Evolutionary conservation across 768 basidiomycete genomes (phyloP).

Genomic region (Russula foetens): DNA sequence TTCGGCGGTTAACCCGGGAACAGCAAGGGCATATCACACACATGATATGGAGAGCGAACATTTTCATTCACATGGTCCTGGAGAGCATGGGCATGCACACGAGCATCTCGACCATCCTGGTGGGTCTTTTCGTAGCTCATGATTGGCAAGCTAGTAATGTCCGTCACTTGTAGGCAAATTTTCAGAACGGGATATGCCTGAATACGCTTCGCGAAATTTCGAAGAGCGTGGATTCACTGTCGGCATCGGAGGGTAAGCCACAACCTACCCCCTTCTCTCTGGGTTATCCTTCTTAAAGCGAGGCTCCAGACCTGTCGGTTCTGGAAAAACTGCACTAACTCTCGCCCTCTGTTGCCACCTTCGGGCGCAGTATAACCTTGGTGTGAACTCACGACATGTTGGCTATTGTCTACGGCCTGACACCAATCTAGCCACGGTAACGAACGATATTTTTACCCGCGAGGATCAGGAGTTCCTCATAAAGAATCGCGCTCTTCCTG

Average conservation of each 20-base stretch:
- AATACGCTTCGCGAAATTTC: conserved; percentile 78
- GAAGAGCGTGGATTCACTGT: conserved; percentile 92
- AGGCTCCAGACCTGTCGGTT: conserved; percentile 81
- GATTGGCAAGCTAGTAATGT: background rate
- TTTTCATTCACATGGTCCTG: conserved; percentile 44
- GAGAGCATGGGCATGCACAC: conserved; percentile 92
- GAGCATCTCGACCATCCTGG: conserved; percentile 89
- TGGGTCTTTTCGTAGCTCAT: conserved; percentile 24
- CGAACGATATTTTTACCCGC: conserved; percentile 99
- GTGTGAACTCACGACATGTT: conserved; percentile 34
- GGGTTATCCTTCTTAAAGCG: background rate
- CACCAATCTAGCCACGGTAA: conserved; percentile 65
- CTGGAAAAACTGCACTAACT: conserved; percentile 88
- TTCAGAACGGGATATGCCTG: conserved; percentile 85
- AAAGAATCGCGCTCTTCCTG: conserved; percentile 78
- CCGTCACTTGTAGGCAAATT: conserved; percentile 62
- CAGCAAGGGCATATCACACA: conserved; percentile 36
- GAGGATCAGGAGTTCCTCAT: conserved; percentile 98
- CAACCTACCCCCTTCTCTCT: background rate
- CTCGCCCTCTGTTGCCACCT: conserved; percentile 81
- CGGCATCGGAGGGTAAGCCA: conserved; percentile 86
- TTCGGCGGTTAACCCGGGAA: conserved; percentile 24
- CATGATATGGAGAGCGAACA: conserved; percentile 41
- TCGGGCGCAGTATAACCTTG: conserved; percentile 83
- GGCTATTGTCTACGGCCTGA: conserved; percentile 9